These are phyloP conservation scores for Dothiorella sarmentorum DNA, from an alignment of 2,329 filamentous ascomycete genomes.

Conservation along the genomic window DNA sequence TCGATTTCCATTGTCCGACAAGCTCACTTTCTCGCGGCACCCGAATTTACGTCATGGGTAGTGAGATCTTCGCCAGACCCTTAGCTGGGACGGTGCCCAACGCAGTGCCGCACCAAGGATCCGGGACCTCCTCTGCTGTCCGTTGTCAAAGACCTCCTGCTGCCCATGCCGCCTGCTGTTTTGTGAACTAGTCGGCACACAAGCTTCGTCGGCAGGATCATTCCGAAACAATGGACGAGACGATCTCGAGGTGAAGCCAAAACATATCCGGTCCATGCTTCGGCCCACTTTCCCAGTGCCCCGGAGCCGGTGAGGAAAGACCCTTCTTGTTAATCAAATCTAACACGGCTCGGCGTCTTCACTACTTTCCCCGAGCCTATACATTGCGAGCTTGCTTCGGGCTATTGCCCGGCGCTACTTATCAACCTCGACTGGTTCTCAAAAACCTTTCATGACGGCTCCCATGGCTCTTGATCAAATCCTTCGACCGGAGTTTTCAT, in stretches of 20 bases:
- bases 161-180: not conserved
- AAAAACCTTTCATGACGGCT: not conserved
- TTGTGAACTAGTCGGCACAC: no score
- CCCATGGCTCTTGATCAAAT: not conserved
- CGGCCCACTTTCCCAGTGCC: not conserved
- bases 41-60: not conserved
- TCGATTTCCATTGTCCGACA: not conserved
- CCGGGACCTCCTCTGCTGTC: not conserved
- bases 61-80: conserved; percentile 3
- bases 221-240: not conserved
- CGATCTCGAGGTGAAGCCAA: not conserved
- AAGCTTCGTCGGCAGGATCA: conserved; percentile 6
- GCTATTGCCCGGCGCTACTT: not conserved
- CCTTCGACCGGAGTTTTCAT: not conserved
- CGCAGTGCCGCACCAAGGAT: not conserved
- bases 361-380: not conserved
- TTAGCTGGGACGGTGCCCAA: not conserved
- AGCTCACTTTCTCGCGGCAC: not conserved
- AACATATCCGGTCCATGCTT: not conserved
- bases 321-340: not conserved
- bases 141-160: not conserved
- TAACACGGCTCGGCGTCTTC: not conserved
- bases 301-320: not conserved
- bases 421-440: not conserved
- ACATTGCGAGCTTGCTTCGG: not conserved